Evolutionary conservation across 306 rosid species (phyloP), one percentile per base, ranked within the genome.

Genomic region (Calophaca sinica): DNA sequence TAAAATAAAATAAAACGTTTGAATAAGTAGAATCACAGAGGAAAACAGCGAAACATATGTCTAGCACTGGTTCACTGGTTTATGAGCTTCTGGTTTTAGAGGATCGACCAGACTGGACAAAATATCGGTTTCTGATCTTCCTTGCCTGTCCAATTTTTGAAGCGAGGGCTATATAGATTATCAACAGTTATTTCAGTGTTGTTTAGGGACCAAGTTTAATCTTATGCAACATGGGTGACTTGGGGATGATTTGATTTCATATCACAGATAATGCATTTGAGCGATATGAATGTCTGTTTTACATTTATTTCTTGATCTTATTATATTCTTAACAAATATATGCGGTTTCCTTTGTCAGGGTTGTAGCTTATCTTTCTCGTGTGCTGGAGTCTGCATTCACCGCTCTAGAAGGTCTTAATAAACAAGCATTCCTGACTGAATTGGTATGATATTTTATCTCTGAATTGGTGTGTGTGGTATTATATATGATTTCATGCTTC

Each of bases 331-430:
- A 46, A 81, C 60, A 15, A 26, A 61, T 60, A 80, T 87, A 64
- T 51, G 71, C 62, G 78, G 32, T 74, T 72, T 65, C 71, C 53
- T 76, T 68, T 71, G 76, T 81, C 77, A 96, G 99, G 82, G 99
- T 96, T 81, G 98, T 96, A 74, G 96, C 93, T 8, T 96, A 96
- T 87, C 98, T 96, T 73, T 96, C 99, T 55, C 99, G 98, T 36
- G 97, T 96, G 76, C 86, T 92, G 68, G 99, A 96, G 82, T 92
- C 98, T 73, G 96, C 97, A 31, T 96, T 92, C 84, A 86, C 98
- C 31, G 97, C 99, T 20, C 88, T 96, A 20, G 99, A 92, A 78
- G 98, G 98, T 76, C 97, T 92, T 59, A 96, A 96, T 89, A 92
- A 96, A 57, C 99, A 96, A 88, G 98, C 96, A n/a, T 96, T 92